Evolutionary conservation across 148 eudicot genomes (phyloP).

Genomic region (Agrostemma githago): DNA sequence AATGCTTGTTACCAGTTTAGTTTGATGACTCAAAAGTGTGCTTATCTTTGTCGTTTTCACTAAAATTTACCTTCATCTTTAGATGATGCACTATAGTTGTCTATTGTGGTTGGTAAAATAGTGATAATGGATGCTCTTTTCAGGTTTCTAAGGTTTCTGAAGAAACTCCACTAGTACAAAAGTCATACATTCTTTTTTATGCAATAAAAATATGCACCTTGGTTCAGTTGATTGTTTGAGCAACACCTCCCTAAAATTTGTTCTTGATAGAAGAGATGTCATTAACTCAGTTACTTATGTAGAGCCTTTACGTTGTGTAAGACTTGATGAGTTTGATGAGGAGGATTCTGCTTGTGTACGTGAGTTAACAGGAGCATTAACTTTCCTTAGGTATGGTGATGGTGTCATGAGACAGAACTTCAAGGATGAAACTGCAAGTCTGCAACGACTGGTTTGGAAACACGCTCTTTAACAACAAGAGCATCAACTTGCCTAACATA

Average conservation of each 20-base stretch:
- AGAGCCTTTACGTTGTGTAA: constrained; percentile 8
- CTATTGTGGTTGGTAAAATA: not conserved
- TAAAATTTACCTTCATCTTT: no score
- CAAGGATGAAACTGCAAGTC: not conserved
- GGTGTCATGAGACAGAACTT: not conserved
- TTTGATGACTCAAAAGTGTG: constrained; percentile 79
- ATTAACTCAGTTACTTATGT: constrained; percentile 7
- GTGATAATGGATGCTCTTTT: not conserved
- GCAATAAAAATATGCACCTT: constrained; percentile 69
- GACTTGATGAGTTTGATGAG: not conserved
- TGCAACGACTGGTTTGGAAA: not conserved
- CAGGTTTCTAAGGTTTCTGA: constrained; percentile 59
- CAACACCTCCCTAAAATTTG: constrained; percentile 73
- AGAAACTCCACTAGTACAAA: constrained; percentile 60
- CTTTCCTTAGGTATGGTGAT: not conserved
- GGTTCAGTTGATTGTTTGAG: constrained; percentile 63
- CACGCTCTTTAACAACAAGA: constrained; percentile 4
- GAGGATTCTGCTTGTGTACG: constrained; percentile 1
- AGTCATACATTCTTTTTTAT: constrained; percentile 84
- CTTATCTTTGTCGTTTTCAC: not conserved
- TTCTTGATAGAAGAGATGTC: constrained; percentile 38
- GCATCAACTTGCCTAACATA: not conserved
- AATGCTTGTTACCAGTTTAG: constrained; percentile 66
- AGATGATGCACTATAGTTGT: not conserved
- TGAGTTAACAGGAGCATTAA: not conserved